Base-by-base conservation (phyloP, 495 filamentous ascomycete species). In the Usnea hakonensis region DNA sequence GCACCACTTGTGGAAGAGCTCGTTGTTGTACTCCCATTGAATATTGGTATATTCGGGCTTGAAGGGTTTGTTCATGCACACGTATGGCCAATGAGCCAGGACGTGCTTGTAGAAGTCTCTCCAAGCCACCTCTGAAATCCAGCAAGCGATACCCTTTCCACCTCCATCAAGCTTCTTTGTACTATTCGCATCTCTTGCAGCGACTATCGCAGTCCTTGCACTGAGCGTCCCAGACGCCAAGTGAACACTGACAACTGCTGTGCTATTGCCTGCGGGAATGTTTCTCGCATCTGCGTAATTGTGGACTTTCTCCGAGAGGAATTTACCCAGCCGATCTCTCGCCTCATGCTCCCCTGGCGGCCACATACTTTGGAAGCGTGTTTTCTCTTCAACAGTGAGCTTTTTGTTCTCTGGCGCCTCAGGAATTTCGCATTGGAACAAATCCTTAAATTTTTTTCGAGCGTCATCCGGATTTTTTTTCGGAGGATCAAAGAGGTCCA, bases 1-100 rank as follows among this genome's bases (percentile, higher is more conserved):
- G 58, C 83, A 84, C 92, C 92, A 97, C 36, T 83, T 82, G 19
- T 75, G 62, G 78, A 97, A 96, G 35, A 78, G 72, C 4, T 80
- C 77, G 5, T 73, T 50, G 71, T 89, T 74, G 71, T 93, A 92
- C 54, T 90, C 87, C 92, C 90, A 95, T 41, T 83, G 71, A 63
- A 96, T 89, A 65, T 91, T 84, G 48, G 90, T 83, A 74, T 88
- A 93, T 67, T 90, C 87, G 38, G 87, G 85, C 68, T 96, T 96
- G 80, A 93, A 96, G 16, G 91, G 89, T 67, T 94, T 96, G 76
- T 88, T 88, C 92, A 96, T 96, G 72, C 90, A 93, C 38, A 95
- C 82, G 65, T 90, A 94, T 6, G 92, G 92, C 89, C 89, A 96
- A 61, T 93, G 78, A 4, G 83, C 87, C 17, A 96, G 76, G 5